Base-by-base conservation (phyloP, 352 stramenopile species). In the Pythium insidiosum region DNA sequence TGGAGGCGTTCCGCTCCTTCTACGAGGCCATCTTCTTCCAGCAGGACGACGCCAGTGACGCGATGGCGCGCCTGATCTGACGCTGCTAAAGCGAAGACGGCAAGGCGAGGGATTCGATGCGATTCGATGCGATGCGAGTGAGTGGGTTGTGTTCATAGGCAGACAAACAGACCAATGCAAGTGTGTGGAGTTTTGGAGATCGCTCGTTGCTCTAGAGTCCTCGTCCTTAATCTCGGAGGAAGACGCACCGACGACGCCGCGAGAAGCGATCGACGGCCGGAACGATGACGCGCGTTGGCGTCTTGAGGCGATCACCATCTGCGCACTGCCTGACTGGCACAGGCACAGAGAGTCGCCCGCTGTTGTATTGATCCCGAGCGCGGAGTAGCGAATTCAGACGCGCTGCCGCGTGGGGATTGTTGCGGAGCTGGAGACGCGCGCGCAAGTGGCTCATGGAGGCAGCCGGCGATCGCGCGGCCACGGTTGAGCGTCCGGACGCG, bases 21-120 rank as follows among this genome's bases (percentile, higher is more conserved):
- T 90, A 90, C 61, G 74, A 88, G 45, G 73, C 77, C 12, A 77
- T 88, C 43, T 90, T 90, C 58, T 88, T 88, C 42, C 65, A 86
- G 52, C 59, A 83, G 43, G 63, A 68, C 35, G 56, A 56, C 16
- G 49, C 16, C 4, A n/a, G 18, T 20, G 2, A 9, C 9, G 28
- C 28, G 9, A 33, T 33, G 28, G 15, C 58, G 20, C 56, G 66
- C 49, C 56, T 86, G 43, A 66, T 66, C 28, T 66, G 48, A 50
- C 25, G 20, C 2, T n/a, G 20, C 11, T 6, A 42, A 13, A 42
- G 6, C 5, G 24, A 7, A 24, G 20, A 42, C 5, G 24, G 12
- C 6, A 26, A 22, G 15, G 21, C 21, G 12, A 12, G 36, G 11
- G 6, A 24, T 18, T 33, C 33, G 12, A 25, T 23, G 22, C 29